Conservation (phyloP, 2,329 filamentous ascomycete genomes). For the Pochonia chlamydosporia region DNA sequence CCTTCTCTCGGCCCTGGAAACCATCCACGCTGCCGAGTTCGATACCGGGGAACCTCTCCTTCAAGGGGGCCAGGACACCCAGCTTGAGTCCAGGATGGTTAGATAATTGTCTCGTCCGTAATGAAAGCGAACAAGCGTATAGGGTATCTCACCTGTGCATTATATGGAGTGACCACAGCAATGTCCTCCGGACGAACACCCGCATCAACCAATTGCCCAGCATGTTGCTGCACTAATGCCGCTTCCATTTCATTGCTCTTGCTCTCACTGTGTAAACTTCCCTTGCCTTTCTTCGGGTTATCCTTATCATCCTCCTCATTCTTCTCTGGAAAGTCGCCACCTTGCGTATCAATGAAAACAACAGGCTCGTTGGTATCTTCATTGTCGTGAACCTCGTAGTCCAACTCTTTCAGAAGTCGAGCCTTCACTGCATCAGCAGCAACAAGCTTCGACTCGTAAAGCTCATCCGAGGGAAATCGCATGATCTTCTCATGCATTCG, state of each 20-base stretch:
- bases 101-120: no score
- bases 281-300: conserved; percentile 36
- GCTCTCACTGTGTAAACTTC: conserved; percentile 50
- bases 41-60: conserved; percentile 74
- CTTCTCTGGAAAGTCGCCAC: conserved; percentile 83
- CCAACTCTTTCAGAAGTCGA: conserved; percentile 69
- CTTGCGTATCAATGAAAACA: conserved; percentile 94
- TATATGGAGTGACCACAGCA: conserved; percentile 92
- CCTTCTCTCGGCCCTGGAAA: conserved; percentile 95
- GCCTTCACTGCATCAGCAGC: conserved; percentile 74
- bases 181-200: conserved; percentile 81
- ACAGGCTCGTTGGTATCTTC: conserved; percentile 86
- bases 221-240: conserved; percentile 70
- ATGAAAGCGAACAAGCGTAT: not conserved
- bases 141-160: conserved; percentile 62
- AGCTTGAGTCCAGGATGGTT: conserved; percentile 44
- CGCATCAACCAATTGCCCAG: conserved; percentile 66
- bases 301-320: conserved; percentile 64
- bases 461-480: conserved; percentile 82
- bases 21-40: conserved; percentile 97
- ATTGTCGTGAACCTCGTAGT: conserved; percentile 69
- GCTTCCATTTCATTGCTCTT: conserved; percentile 94
- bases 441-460: conserved; percentile 77
- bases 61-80: conserved; percentile 71
- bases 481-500: conserved; percentile 97